Percentiles rank a stretch among this genome's conserved stretches.
phyloP scores from a whole-genome alignment of 2,329 filamentous ascomycete species.

The Sporothrix brasiliensis region DNA sequence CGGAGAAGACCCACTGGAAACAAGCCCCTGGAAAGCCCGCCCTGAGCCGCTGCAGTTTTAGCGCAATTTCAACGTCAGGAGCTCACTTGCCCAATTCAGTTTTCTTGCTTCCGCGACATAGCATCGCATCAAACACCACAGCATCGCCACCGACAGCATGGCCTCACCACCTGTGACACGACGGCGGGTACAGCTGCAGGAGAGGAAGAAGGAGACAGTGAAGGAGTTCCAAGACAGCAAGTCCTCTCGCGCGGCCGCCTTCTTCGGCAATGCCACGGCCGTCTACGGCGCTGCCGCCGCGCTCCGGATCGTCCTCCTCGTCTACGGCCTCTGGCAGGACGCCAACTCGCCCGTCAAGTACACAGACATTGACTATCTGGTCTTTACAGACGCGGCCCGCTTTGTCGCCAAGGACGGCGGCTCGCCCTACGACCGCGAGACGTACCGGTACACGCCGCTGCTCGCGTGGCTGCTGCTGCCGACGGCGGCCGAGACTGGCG shows the following conservation, averaged over 20 bases:
- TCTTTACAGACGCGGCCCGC: constrained; percentile 93
- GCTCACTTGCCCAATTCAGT: not conserved
- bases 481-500: constrained; percentile 61
- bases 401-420: constrained; percentile 62
- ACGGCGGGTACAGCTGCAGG: constrained; percentile 13
- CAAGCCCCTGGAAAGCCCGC: not conserved
- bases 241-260: constrained; percentile 33
- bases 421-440: constrained; percentile 80
- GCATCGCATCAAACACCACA: not conserved
- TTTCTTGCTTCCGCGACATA: not conserved
- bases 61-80: not conserved
- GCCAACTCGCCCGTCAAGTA: constrained; percentile 91
- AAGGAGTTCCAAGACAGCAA: too few relatives aligned
- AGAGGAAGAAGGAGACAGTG: too few relatives aligned
- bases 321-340: constrained; percentile 93
- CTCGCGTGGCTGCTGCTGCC: constrained; percentile 89
- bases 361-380: constrained; percentile 97
- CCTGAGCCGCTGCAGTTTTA: constrained; percentile 13
- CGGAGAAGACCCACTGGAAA: not conserved
- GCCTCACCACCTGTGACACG: constrained; percentile 15
- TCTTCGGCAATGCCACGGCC: constrained; percentile 48
- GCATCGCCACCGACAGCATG: constrained; percentile 1
- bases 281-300: constrained; percentile 62
- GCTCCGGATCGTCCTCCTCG: constrained; percentile 72
- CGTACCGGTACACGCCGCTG: constrained; percentile 94